phyloP scores from a whole-genome alignment of 225 moss, liverwort and hornwort species.

The Asterella californica region DNA sequence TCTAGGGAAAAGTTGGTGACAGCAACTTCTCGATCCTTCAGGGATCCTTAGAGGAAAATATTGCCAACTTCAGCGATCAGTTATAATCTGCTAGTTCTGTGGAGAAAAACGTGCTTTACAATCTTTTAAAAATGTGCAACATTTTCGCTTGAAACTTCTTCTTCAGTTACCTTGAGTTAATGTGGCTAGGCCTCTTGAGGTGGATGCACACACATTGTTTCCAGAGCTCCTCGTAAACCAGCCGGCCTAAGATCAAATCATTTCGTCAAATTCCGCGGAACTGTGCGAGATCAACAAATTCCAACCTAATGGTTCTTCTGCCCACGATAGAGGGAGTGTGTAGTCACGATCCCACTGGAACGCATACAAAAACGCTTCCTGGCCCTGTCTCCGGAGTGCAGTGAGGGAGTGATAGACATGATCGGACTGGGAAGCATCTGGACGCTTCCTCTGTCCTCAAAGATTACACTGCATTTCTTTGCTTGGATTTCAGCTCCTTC shows the following conservation, averaged over 20 bases:
- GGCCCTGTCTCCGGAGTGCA: background rate
- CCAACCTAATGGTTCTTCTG: background rate
- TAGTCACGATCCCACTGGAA: background rate
- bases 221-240: background rate
- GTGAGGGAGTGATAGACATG: background rate
- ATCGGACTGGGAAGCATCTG: too few relatives aligned
- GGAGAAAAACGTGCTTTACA: background rate
- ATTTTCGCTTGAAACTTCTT: too few relatives aligned
- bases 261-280: background rate
- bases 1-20: conserved; percentile 77
- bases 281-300: background rate
- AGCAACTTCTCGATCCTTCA: conserved; percentile 64
- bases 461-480: background rate
- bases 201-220: background rate
- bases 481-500: background rate
- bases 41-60: conserved; percentile 38
- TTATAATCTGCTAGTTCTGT: background rate
- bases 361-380: background rate
- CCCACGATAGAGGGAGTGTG: too few relatives aligned
- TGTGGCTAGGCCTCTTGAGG: conserved; percentile 4
- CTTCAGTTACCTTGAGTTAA: background rate
- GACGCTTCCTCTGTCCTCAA: too few relatives aligned
- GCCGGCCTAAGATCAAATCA: background rate
- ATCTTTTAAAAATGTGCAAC: too few relatives aligned
- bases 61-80: background rate